Percentiles rank a stretch among this genome's conserved stretches.
These are phyloP conservation scores for thale cress (Arabidopsis thaliana) DNA, from an alignment of 345 rosid genomes.

Conservation along the genomic window TAIR10.1 NC_003075.7:1005001-1005500, in stretches of 20 bases:
- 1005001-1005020: constrained; percentile 44
- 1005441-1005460: constrained; percentile 33
- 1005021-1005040: constrained; percentile 47
- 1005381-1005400: background rate
- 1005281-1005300: constrained; percentile 17
- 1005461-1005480: constrained; percentile 36
- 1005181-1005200: constrained; percentile 50
- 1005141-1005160: constrained; percentile 23
- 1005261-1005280: constrained; percentile 30
- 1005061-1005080: constrained; percentile 44
- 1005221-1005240: constrained; percentile 63
- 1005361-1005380: background rate
- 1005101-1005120: constrained; percentile 30
- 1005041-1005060: constrained; percentile 64
- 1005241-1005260: constrained; percentile 43
- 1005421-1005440: background rate
- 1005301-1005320: constrained; percentile 13
- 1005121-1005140: constrained; percentile 36
- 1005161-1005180: constrained; percentile 32
- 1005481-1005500: constrained; percentile 45
- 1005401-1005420: background rate
- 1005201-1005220: constrained; percentile 48
- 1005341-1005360: background rate
- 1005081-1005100: constrained; percentile 27
- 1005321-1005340: constrained; percentile 11